Evolutionary conservation across 345 rosid species (phyloP).

Genomic region (Cardamine resedifolia): DNA sequence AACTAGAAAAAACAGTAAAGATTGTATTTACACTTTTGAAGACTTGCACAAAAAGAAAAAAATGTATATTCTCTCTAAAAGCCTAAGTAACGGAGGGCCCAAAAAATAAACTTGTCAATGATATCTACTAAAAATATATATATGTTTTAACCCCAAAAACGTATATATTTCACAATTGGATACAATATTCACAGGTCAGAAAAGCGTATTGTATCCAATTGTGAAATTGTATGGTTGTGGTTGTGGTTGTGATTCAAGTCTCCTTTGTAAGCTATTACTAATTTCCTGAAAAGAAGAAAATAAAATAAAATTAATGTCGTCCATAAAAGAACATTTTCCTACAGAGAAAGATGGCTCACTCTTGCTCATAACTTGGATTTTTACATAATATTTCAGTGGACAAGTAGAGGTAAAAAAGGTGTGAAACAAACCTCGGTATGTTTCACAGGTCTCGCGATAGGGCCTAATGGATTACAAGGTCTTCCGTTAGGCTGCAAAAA

Average conservation of each 20-base stretch:
- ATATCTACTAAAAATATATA: slow-evolving; percentile 6
- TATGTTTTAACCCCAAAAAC: too few relatives aligned
- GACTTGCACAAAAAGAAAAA: neutral
- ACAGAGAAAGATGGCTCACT: too few relatives aligned
- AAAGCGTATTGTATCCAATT: slow-evolving; percentile 15
- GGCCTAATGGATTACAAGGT: slow-evolving; percentile 38
- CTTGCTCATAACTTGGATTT: neutral
- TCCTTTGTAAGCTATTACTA: slow-evolving; percentile 30
- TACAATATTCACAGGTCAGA: slow-evolving; percentile 20
- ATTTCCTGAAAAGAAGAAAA: slow-evolving; percentile 37
- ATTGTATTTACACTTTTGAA: neutral
- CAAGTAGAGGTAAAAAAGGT: neutral
- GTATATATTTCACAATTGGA: too few relatives aligned
- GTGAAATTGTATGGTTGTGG: slow-evolving; percentile 19
- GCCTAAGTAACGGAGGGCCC: neutral
- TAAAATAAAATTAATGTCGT: neutral
- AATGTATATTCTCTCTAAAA: neutral
- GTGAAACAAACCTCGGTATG: slow-evolving; percentile 43
- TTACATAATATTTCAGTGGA: neutral
- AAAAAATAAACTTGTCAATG: slow-evolving; percentile 34
- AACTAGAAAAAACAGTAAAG: neutral
- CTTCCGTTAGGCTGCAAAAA: slow-evolving; percentile 27
- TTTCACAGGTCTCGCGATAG: slow-evolving; percentile 34
- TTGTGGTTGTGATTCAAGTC: slow-evolving; percentile 20
- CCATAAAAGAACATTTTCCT: neutral